Evolutionary conservation across 2,329 filamentous ascomycete species (phyloP).

Genomic region (Clonostachys chloroleuca): DNA sequence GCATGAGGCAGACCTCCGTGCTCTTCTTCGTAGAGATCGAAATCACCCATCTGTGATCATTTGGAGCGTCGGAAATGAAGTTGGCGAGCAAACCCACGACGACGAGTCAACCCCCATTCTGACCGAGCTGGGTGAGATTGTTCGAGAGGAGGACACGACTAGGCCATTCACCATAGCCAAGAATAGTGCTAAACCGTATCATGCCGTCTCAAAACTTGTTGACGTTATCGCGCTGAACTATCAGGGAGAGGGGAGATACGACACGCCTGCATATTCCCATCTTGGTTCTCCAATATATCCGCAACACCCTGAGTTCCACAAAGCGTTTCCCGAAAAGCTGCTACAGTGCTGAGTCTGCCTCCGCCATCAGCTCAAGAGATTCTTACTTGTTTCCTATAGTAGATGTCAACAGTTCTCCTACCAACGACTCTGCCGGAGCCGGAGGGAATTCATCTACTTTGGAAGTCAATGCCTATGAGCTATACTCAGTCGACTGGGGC

Average conservation of each 20-base stretch:
- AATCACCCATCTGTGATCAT: conserved; percentile 48
- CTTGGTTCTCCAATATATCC: conserved; percentile 19
- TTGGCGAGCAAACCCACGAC: conserved; percentile 36
- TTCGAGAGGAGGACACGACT: conserved; percentile 39
- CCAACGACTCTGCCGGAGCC: conserved; percentile 13
- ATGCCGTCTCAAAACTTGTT: conserved; percentile 28
- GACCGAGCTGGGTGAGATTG: conserved; percentile 29
- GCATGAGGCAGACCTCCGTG: conserved; percentile 45
- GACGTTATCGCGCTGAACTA: conserved; percentile 49
- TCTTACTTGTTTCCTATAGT: conserved; percentile 49
- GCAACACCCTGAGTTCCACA: conserved; percentile 35
- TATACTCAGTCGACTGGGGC: conserved; percentile 40
- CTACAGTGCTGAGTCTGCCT: conserved; percentile 35
- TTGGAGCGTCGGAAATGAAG: conserved; percentile 51
- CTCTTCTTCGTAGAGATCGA: conserved; percentile 46
- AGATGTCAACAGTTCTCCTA: conserved; percentile 23
- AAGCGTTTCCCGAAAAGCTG: conserved; percentile 40
- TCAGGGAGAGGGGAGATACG: conserved; percentile 43
- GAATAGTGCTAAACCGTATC: conserved; percentile 35
- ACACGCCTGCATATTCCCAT: conserved; percentile 15
- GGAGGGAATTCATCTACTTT: conserved; percentile 1
- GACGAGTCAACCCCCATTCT: conserved; percentile 8
- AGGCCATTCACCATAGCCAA: conserved; percentile 36
- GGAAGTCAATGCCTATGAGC: conserved; percentile 42
- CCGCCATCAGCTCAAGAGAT: conserved; percentile 41